Conservation (phyloP, 257 asterid species). For the Apocynum venetum region DNA sequence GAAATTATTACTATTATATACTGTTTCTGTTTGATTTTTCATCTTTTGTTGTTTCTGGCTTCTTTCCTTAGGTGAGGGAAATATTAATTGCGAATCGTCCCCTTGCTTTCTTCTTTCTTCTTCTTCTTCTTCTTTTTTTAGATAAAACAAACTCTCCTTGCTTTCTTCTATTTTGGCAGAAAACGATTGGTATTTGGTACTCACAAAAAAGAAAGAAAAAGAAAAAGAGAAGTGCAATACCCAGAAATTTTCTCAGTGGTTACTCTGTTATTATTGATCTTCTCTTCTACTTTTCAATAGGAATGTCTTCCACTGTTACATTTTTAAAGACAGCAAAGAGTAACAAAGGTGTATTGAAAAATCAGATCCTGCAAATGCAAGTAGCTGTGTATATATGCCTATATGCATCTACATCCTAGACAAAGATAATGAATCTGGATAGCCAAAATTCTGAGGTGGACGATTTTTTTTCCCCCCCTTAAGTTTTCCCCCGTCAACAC, state of each 20-base stretch:
- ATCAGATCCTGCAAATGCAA: background rate
- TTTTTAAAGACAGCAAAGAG: background rate
- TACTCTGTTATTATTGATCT: background rate
- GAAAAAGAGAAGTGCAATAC: background rate
- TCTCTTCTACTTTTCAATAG: background rate
- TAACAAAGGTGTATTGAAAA: background rate
- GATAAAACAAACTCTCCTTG: too few relatives aligned
- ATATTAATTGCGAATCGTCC: background rate
- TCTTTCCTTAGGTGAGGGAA: background rate
- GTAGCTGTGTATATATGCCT: background rate
- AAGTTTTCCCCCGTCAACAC: background rate
- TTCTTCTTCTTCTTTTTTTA: too few relatives aligned
- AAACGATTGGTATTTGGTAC: background rate
- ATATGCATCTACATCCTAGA: background rate
- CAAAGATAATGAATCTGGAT: background rate
- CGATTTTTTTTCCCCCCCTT: background rate
- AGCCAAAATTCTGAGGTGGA: background rate
- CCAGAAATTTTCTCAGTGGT: background rate
- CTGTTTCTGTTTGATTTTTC: background rate
- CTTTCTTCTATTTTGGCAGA: background rate
- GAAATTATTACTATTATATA: background rate
- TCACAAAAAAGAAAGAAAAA: too few relatives aligned
- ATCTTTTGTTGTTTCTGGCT: background rate
- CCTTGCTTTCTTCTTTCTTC: too few relatives aligned
- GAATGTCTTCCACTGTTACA: background rate